Evolutionary conservation across 2,329 filamentous ascomycete species (phyloP).

Genomic region (Zarea fungicola): DNA sequence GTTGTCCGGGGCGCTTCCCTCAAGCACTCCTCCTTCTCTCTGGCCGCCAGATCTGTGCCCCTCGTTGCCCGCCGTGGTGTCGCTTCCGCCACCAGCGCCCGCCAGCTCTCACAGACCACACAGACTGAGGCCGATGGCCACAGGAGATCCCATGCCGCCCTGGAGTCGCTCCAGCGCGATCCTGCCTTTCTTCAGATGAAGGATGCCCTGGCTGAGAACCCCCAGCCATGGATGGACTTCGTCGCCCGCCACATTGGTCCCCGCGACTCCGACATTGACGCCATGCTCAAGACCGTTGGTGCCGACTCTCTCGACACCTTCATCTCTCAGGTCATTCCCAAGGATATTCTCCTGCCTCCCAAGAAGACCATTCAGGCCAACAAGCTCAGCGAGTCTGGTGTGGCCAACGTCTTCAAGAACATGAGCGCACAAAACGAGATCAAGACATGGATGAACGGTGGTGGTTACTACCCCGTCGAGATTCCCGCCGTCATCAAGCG

Average conservation of each 20-base stretch:
- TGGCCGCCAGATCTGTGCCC: slow-evolving; percentile 16
- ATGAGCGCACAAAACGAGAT: slow-evolving; percentile 32
- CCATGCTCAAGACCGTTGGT: slow-evolving; percentile 77
- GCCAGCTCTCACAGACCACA: slow-evolving; percentile 15
- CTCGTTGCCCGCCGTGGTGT: slow-evolving; percentile 13
- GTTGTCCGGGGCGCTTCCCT: slow-evolving; percentile 20
- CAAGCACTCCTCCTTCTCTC: slow-evolving; percentile 18
- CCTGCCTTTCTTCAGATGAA: slow-evolving; percentile 21
- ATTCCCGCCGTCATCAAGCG: slow-evolving; percentile 87
- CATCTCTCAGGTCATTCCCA: slow-evolving; percentile 75
- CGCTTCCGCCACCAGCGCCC: slow-evolving; percentile 9
- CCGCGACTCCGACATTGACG: slow-evolving; percentile 58
- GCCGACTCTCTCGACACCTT: slow-evolving; percentile 73
- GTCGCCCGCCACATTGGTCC: slow-evolving; percentile 84
- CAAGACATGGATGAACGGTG: slow-evolving; percentile 70
- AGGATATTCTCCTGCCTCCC: slow-evolving; percentile 56
- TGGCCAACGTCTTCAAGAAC: slow-evolving; percentile 25
- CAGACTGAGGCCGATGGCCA: slow-evolving; percentile 6
- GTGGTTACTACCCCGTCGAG: slow-evolving; percentile 82
- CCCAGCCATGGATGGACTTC: slow-evolving; percentile 42
- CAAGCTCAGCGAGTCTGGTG: slow-evolving; percentile 42
- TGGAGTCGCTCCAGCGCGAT: slow-evolving; percentile 18
- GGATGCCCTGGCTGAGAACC: slow-evolving; percentile 16
- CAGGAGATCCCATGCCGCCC: slow-evolving; percentile 11
- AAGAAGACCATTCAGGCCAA: slow-evolving; percentile 38